phyloP scores from a whole-genome alignment of 2,329 filamentous ascomycete genomes.

The Diplodia mutila region DNA sequence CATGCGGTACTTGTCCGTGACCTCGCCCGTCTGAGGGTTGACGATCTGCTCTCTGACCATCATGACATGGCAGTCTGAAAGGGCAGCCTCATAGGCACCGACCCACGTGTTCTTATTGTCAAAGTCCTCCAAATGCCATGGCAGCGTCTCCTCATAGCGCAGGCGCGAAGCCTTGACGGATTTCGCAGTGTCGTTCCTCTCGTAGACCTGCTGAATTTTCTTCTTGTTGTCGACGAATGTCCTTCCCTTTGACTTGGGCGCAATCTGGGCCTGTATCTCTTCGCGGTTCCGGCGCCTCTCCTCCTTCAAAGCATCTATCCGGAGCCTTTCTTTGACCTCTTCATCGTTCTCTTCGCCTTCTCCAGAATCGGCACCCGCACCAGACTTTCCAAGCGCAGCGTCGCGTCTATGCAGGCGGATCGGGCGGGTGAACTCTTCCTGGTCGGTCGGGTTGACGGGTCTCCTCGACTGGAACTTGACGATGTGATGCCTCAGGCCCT shows the following conservation, averaged over 20 bases:
- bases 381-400: slow-evolving; percentile 58
- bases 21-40: slow-evolving; percentile 10
- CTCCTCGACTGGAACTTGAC: slow-evolving; percentile 75
- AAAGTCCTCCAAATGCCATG: slow-evolving; percentile 96
- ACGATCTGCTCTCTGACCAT: slow-evolving; percentile 68
- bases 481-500: slow-evolving; percentile 82
- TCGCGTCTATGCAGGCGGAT: slow-evolving; percentile 89
- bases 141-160: slow-evolving; percentile 90
- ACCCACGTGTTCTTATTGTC: slow-evolving; percentile 95
- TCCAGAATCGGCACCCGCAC: slow-evolving; percentile 39
- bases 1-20: slow-evolving; percentile 67
- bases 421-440: slow-evolving; percentile 82
- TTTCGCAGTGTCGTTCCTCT: slow-evolving; percentile 75
- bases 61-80: slow-evolving; percentile 80
- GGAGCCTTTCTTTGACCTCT: slow-evolving; percentile 65
- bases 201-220: slow-evolving; percentile 84
- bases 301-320: slow-evolving; percentile 63
- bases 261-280: slow-evolving; percentile 88
- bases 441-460: slow-evolving; percentile 70
- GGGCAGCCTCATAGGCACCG: slow-evolving; percentile 83
- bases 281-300: slow-evolving; percentile 86
- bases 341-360: slow-evolving; percentile 65
- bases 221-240: slow-evolving; percentile 69
- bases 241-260: slow-evolving; percentile 67
- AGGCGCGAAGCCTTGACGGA: slow-evolving; percentile 67